Evolutionary conservation across 768 basidiomycete genomes (phyloP), one percentile per base, ranked within the genome.

Genomic region (Paxillus ammoniavirescens): DNA sequence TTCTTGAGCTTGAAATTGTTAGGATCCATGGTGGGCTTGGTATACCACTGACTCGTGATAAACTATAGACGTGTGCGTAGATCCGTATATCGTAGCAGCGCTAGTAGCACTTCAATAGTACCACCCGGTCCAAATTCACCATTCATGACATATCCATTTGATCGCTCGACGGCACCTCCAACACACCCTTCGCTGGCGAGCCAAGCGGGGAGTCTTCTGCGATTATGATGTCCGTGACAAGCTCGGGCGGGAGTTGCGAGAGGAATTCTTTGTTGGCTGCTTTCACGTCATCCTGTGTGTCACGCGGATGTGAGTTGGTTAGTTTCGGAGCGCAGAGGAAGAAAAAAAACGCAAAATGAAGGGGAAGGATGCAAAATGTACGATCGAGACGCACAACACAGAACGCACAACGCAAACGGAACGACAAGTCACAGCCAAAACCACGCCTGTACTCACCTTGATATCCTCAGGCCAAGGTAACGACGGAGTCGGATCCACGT

Each of bases 181-280:
- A 31, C 28, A 45, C 44, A 18, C 5, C 35, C 5, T 9, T 13
- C 3, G 13, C 35, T 12, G 35, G 35, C 13, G 44, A 30, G 15
- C 28, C 44, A 45, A 15, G n/a, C 15, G 44, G 28, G 17, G 44
- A 28, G 13, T 56, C 62, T 9, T 56, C 62, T 4, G 65, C 58
- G 9, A 56, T 42, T 21, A 44, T 33, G 36, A 67, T 65, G 31
- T 68, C 64, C 12, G 60, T 65, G 18, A 68, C 65, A 8, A 68
- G 59, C 37, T 68, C 65, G 2, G 60, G 57, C 0, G 72, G 67
- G 9, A 76, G 65, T 15, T 67, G 62, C 3, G 66, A 58, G 21
- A 75, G 63, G 61, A 76, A 76, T 26, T 61, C 59, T 37, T 56
- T 54, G 60, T 77, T 77, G 51, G 74, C 69, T 42, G 61, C 56